phyloP scores from a whole-genome alignment of 495 filamentous ascomycete species.

The Hypoxylon intermedium region DNA sequence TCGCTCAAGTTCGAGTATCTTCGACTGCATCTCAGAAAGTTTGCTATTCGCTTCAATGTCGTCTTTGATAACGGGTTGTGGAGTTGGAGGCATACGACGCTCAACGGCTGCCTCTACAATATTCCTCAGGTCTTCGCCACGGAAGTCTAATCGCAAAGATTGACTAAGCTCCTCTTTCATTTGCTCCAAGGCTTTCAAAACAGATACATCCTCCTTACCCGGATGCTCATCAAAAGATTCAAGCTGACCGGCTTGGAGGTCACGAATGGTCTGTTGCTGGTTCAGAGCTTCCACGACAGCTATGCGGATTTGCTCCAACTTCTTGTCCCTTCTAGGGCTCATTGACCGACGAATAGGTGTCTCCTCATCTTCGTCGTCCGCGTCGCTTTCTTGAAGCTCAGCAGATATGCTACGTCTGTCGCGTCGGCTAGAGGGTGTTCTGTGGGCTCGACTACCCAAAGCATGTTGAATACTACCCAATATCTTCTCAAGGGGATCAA shows the following conservation, averaged over 20 bases:
- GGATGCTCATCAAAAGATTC: constrained; percentile 26
- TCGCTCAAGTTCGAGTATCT: constrained; percentile 46
- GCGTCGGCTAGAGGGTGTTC: constrained; percentile 53
- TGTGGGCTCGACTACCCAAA: constrained; percentile 56
- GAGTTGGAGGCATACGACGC: constrained; percentile 53
- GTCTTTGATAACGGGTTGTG: constrained; percentile 41
- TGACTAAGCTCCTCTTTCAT: constrained; percentile 59
- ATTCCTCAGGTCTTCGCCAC: constrained; percentile 62
- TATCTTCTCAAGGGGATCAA: constrained; percentile 80
- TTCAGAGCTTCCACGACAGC: constrained; percentile 81
- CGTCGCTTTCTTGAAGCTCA: constrained; percentile 80
- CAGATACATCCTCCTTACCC: constrained; percentile 34
- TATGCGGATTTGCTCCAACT: constrained; percentile 80
- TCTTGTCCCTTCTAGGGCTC: constrained; percentile 74
- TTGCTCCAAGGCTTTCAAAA: constrained; percentile 51
- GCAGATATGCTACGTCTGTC: constrained; percentile 65
- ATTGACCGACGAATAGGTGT: constrained; percentile 68
- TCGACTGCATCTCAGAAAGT: constrained; percentile 50
- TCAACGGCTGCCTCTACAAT: constrained; percentile 67
- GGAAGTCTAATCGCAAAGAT: constrained; percentile 52
- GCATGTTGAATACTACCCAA: constrained; percentile 75
- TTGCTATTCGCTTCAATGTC: constrained; percentile 47
- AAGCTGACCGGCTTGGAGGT: constrained; percentile 35
- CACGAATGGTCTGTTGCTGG: constrained; percentile 56
- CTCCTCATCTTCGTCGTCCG: constrained; percentile 91